Percentiles rank a stretch among this genome's conserved stretches.
These are phyloP conservation scores for Endogone sp. DNA, from an alignment of 192 early-diverging fungal species.

Conservation along the genomic window DNA sequence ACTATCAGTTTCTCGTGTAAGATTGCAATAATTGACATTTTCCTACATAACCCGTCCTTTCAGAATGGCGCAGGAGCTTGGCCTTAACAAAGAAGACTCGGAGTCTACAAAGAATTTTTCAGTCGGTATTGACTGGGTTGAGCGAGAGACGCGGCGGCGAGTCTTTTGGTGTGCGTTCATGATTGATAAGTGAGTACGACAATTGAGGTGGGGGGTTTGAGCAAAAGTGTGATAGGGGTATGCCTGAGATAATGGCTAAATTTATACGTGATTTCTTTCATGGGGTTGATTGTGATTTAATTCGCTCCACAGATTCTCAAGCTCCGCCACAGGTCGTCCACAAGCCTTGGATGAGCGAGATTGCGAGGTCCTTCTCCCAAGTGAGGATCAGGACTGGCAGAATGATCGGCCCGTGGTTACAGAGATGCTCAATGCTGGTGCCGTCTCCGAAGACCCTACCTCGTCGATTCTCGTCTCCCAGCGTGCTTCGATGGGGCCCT, in stretches of 20 bases:
- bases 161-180: conserved; percentile 50
- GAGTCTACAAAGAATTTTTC: neutral
- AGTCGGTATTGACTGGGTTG: conserved; percentile 23
- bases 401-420: conserved; percentile 28
- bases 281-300: too few relatives aligned
- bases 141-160: conserved; percentile 44
- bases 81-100: conserved; percentile 41
- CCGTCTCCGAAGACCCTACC: conserved; percentile 4
- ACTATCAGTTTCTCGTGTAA: conserved; percentile 15
- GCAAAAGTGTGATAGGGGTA: neutral
- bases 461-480: neutral
- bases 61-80: conserved; percentile 49
- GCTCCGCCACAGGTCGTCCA: conserved; percentile 43
- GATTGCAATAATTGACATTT: neutral
- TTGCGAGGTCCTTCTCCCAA: conserved; percentile 44
- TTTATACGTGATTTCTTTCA: too few relatives aligned
- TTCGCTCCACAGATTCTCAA: conserved; percentile 27
- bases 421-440: conserved; percentile 24
- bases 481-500: neutral
- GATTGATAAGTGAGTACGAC: conserved; percentile 39
- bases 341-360: conserved; percentile 41
- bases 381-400: conserved; percentile 42
- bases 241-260: too few relatives aligned
- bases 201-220: neutral
- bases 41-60: neutral